Conservation (phyloP, 768 basidiomycete species). For the Terana coerulea region DNA sequence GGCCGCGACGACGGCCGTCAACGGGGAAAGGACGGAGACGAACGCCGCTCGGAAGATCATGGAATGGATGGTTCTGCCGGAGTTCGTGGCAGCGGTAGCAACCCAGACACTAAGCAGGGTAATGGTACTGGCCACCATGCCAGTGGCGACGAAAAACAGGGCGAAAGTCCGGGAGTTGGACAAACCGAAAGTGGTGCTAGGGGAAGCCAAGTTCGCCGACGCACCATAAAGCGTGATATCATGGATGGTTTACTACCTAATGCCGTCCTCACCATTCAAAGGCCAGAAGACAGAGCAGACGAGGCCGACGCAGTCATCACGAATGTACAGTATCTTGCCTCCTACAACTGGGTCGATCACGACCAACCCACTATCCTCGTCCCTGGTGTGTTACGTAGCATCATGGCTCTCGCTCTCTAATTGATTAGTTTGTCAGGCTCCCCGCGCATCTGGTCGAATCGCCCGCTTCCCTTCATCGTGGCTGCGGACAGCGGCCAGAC, state of each 20-base stretch:
- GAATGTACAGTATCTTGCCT: constrained; percentile 25
- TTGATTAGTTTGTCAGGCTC: constrained; percentile 40
- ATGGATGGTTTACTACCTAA: neutral
- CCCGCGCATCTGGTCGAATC: constrained; percentile 51
- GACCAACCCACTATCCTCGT: constrained; percentile 25
- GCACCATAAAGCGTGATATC: neutral
- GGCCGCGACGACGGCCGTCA: too few relatives aligned
- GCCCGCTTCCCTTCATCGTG: constrained; percentile 46
- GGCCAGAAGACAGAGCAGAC: neutral
- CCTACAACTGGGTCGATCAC: constrained; percentile 27
- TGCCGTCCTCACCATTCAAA: neutral
- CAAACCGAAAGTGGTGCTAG: too few relatives aligned
- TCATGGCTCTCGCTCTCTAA: too few relatives aligned
- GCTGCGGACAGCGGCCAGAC: constrained; percentile 46
- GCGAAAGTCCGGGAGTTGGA: too few relatives aligned
- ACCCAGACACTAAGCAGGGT: too few relatives aligned
- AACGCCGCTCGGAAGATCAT: too few relatives aligned
- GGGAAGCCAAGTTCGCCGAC: too few relatives aligned
- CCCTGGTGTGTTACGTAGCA: constrained; percentile 21
- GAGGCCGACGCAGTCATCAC: neutral
- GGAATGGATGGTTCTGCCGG: too few relatives aligned
- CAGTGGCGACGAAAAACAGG: too few relatives aligned
- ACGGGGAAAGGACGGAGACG: too few relatives aligned
- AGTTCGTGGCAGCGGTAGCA: too few relatives aligned
- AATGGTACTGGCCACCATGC: too few relatives aligned